Base-by-base conservation (phyloP, 2,329 filamentous ascomycete species). In the Pyricularia grisea region DNA sequence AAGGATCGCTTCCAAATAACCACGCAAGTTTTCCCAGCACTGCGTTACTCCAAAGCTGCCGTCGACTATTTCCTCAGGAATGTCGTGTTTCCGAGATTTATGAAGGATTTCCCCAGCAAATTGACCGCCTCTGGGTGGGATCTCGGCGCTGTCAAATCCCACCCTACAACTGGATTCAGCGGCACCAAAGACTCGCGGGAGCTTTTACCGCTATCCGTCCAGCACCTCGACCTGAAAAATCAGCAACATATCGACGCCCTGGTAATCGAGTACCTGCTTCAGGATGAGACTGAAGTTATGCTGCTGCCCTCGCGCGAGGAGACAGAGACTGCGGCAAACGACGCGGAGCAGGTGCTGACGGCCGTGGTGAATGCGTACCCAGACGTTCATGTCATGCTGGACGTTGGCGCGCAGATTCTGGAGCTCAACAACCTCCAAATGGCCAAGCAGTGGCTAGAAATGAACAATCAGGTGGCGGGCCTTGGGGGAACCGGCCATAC, bases 401-500 rank as follows among this genome's bases (percentile, higher is more conserved):
- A 93, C 71, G 90, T 91, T 0, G 90, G 91, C 0, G 90, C 91
- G 0, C 87, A 90, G 67, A 85, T 93, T 5, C 75, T 93, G 0
- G 90, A 92, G 36, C 76, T 89, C 0, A 80, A 78, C n/a, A 92
- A 92, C 71, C 2, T 77, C 0, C 77, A 83, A 3, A 80, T 92
- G 3, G 86, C 87, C 0, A 71, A 72, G 10, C 69, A 72, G 1
- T 92, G 88, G 88, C 74, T 92, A 0, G n/a, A 69, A 0, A 74
- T 72, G 67, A 27, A 68, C 64, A 42, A 42, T 42, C 70, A 72
- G 0, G 30, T 71, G 0, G 63, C 71, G 1, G 20, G 70, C 69
- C 12, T 31, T 63, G 66, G 23, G 31, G 20, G 61, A 20, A 23
- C 68, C 4, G 36, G 36, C 17, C 36, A 17, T 70, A 80, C 1